phyloP scores from a whole-genome alignment of 345 rosid species.

The Hevea brasiliensis region DNA sequence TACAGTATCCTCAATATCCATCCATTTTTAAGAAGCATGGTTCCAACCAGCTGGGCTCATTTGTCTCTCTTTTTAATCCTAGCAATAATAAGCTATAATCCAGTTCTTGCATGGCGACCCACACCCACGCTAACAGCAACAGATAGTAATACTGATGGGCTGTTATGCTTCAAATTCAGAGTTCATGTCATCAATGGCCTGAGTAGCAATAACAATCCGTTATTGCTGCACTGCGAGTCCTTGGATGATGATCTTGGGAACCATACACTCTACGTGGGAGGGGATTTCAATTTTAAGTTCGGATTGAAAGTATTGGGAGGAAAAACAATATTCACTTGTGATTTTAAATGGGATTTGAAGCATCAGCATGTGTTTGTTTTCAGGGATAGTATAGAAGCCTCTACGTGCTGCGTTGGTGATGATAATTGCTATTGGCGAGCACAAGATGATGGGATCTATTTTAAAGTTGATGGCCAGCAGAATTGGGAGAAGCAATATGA shows the following conservation, averaged over 20 bases:
- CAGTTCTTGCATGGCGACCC: no score
- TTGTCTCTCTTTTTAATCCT: neutral
- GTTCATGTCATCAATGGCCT: conserved; percentile 8
- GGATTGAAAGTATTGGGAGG: neutral
- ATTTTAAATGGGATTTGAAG: neutral
- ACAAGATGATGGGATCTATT: no score
- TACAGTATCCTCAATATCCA: no score
- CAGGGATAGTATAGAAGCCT: no score
- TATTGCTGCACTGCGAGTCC: conserved; percentile 4
- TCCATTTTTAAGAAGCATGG: neutral
- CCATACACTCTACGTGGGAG: neutral
- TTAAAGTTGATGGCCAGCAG: no score
- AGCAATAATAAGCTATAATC: no score
- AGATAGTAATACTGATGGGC: no score
- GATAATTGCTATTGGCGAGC: no score
- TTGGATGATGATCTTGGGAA: conserved; percentile 12
- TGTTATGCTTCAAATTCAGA: neutral
- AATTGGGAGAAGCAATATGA: no score
- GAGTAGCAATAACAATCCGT: neutral
- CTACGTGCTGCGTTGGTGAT: neutral
- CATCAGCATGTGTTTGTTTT: neutral
- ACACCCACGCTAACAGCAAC: no score
- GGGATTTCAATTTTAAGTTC: neutral
- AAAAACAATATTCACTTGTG: neutral
- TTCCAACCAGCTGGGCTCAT: neutral